Base-by-base conservation (phyloP, 2,329 filamentous ascomycete genomes). In the Xylaria sp. region DNA sequence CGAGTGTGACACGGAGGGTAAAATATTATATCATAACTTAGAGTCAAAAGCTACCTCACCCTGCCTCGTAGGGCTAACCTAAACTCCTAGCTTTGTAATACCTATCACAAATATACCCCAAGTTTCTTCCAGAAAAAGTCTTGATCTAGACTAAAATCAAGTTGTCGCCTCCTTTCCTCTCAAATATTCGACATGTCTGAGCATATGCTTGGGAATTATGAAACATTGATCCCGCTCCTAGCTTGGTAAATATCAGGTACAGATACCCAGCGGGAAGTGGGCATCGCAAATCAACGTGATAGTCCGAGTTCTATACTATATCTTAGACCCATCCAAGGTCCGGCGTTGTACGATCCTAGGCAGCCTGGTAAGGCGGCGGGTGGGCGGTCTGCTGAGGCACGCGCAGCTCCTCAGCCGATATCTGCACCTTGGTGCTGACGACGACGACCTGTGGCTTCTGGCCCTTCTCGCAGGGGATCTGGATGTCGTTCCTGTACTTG, bases 401-500 rank as follows among this genome's bases (percentile, higher is more conserved):
- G 38, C 46, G n/a, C 21, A 48, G 29, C 20, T 48, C 38, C 4
- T n/a, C 1, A 20, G 46, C 39, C 17, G 40, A 42, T 21, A 48
- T 29, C 13, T 41, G 21, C 4, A 48, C 46, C 38, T 29, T 48
- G 22, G 38, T 48, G 20, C 46, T 48, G 5, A 48, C 38, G 13
- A 48, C 46, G 7, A 39, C 29, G 38, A 41, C 46, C 46, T 26
- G 46, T 16, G 46, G 38, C 46, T 48, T 48, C 46, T 41, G 46
- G 19, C 39, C 16, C 46, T 26, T 26, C 46, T 48, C 46, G 21
- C 21, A 48, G 1, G 46, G 46, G 19, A 48, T 41, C 2, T 20
- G 21, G 17, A 48, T 22, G n/a, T 48, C 46, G 16, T 41, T 22
- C 38, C 46, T 38, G 38, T 48, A 22, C 46, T 48, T 41, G 46